Base-by-base conservation (phyloP, 345 rosid species). In the Camelina neglecta region DNA sequence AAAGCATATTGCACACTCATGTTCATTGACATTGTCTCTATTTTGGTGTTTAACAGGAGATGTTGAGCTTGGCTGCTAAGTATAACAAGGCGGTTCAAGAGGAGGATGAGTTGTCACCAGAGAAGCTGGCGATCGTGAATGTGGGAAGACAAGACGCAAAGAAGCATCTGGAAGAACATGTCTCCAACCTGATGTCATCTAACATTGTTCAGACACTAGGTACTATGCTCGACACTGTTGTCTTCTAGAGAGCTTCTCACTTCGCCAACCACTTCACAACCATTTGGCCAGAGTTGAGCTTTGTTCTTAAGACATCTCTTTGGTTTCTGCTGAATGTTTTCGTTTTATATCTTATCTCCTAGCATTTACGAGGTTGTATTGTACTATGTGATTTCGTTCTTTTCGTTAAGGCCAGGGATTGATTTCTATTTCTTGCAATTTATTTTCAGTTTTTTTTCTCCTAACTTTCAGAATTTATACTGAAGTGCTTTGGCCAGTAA, bases 81-180 rank as follows among this genome's bases (percentile, higher is more conserved):
- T 93, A 95, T 80, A 92, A 92, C 81, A 95, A 95, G 85, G 98
- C 94, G 4, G 98, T 95, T 73, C 98, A 95, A 80, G 99, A 90
- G 84, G 98, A 95, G 75, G 99, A 95, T 64, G 96, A 92, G 82
- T 74, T 95, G 85, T 86, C 98, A 4, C 98, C 94, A 0, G 99
- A 92, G 83, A 95, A 95, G 79, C 87, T 92, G 24, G 98, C 98
- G 1, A 95, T 93, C 5, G 96, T 91, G 7, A 90, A 95, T 54
- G 98, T 93, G 39, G 99, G 99, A 75, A 87, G 98, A 82, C 99
- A 95, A 81, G 99, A 95, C 60, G 97, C 98, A 11, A 95, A 95
- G 85, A 95, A 95, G 85, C 98, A 95, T 81, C 91, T 95, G 24
- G 98, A 92, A 81, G 99, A 95, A 60, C 97, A 95, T 48, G 93